Evolutionary conservation across 257 asterid genomes (phyloP), one percentile per base, ranked within the genome.

Genomic region (Forsythia suspensa): DNA sequence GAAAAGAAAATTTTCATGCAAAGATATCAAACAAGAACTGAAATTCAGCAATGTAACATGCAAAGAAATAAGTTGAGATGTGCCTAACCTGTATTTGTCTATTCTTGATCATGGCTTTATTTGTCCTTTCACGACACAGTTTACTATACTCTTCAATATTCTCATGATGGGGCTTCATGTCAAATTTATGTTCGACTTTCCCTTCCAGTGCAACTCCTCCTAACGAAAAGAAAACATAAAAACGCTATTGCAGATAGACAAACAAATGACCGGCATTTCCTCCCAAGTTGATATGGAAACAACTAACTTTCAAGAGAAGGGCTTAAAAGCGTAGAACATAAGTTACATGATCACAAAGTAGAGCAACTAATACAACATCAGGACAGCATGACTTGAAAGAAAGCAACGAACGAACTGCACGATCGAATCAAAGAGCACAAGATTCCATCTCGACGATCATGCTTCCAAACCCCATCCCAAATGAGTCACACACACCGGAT

Each of bases 51-150:
- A 10, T 29, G 5, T 57, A 20, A 67, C 48, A 85, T 61, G 69
- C 36, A 63, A 43, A 71, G 7, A n/a, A 24, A 21, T 43, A 70
- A 55, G 63, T 4, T 51, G 73, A 43, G 51, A 41, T 44, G 36
- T 38, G 69, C 43, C 48, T 37, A 57, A 90, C 99, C 94, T 92
- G 98, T 77, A 94, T 88, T 90, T 95, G 98, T 72, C 99, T 91
- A 83, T 85, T 91, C 90, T 94, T 95, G 70, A 93, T 80, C 97
- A 92, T 94, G 46, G 98, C 92, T 78, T 91, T 93, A 78, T 88
- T 93, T 71, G 99, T 95, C 84, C 99, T 93, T 78, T 95, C 99
- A 78, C 99, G 91, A 69, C 99, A 95, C 95, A 95, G 77, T 79
- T 88, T 91, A 71, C 96, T 82, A 86, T 95, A 95, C 70, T 90